Percentiles rank a stretch among this genome's conserved stretches.
These are phyloP conservation scores for Alternaria hordeiaustralica DNA, from an alignment of 2,329 filamentous ascomycete genomes.

Conservation along the genomic window DNA sequence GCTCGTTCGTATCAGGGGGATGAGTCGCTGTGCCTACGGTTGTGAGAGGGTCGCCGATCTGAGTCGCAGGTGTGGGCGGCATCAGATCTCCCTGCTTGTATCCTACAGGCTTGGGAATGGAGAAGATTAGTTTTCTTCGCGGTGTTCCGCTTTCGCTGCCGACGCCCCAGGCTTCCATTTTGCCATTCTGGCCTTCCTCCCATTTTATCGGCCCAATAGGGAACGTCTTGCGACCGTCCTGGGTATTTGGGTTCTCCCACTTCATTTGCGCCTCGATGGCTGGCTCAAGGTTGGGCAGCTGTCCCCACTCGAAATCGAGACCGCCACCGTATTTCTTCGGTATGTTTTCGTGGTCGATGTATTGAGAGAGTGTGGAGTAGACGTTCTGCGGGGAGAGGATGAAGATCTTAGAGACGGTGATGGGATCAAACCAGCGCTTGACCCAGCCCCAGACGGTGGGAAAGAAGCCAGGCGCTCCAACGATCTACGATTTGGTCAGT, in stretches of 20 bases:
- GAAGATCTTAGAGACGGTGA: conserved; percentile 91
- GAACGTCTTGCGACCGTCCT: conserved; percentile 50
- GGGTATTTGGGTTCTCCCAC: conserved; percentile 47
- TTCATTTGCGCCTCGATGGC: conserved; percentile 50
- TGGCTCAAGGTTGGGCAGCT: conserved; percentile 74
- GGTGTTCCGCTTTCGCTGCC: conserved; percentile 52
- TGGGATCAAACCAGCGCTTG: conserved; percentile 90
- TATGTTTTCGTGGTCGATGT: conserved; percentile 83
- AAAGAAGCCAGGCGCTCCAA: conserved; percentile 90
- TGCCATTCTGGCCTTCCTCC: conserved; percentile 51
- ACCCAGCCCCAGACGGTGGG: conserved; percentile 94
- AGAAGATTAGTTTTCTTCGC: conserved; percentile 49
- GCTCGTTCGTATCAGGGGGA: conserved; percentile 34
- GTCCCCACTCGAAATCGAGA: conserved; percentile 81
- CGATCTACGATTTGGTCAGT: conserved; percentile 61
- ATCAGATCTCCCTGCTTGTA: conserved; percentile 33
- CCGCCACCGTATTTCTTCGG: conserved; percentile 89
- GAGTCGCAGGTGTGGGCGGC: conserved; percentile 34
- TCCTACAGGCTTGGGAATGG: conserved; percentile 42
- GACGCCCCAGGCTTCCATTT: conserved; percentile 54
- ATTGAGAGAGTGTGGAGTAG: conserved; percentile 75
- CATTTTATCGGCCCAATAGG: conserved; percentile 58
- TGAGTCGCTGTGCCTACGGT: conserved; percentile 48
- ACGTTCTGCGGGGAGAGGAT: conserved; percentile 79
- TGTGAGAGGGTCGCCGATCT: conserved; percentile 34